Evolutionary conservation across 257 asterid species (phyloP).

Genomic region (Solanum sitiens): DNA sequence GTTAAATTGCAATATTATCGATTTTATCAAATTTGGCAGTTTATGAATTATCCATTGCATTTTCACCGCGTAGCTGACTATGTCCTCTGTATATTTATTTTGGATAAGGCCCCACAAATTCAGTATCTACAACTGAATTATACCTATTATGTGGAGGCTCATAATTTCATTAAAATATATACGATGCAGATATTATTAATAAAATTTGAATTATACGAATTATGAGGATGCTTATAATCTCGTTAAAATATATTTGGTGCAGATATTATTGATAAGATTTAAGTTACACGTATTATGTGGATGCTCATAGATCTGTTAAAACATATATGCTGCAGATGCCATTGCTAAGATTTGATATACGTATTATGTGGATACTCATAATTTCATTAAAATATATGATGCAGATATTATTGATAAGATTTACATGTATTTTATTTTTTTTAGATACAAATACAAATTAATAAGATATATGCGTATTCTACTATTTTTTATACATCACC

Average conservation of each 20-base stretch:
- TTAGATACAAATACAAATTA: no score
- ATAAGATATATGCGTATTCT: no score
- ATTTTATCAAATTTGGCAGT: neutral
- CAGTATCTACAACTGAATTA: neutral
- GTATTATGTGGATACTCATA: neutral
- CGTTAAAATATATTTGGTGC: no score
- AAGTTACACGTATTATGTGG: no score
- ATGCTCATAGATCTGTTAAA: neutral
- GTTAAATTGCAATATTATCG: neutral
- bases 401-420: neutral
- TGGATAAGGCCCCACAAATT: neutral
- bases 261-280: no score
- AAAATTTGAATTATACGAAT: no score
- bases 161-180: neutral
- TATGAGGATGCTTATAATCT: no score
- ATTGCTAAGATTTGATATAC: no score
- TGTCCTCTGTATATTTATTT: neutral
- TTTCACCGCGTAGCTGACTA: constrained; percentile 5
- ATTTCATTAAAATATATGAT: neutral
- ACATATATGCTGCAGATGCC: neutral
- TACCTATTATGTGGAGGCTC: neutral
- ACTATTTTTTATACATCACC: no score
- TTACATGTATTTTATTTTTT: no score
- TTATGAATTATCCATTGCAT: neutral
- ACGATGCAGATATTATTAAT: neutral